Conservation (phyloP, 108 stramenopile species). For the Seminavis robusta region DNA sequence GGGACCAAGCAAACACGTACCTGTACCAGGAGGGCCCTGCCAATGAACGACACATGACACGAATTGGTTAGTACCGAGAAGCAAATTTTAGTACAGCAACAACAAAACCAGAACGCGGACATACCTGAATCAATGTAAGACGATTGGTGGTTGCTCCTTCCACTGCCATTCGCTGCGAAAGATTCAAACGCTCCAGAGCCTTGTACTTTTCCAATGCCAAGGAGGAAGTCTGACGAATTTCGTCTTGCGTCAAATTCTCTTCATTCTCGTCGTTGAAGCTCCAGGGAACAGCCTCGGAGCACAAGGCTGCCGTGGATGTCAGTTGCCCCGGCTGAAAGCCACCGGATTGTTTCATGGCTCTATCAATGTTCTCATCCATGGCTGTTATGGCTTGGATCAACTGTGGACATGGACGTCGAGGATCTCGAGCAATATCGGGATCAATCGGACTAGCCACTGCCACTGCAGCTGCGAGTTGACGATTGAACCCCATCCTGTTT, state of each 20-base stretch:
- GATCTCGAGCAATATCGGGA: constrained; percentile 35
- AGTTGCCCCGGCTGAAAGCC: constrained; percentile 30
- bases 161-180: constrained; percentile 82
- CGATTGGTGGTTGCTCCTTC: constrained; percentile 87
- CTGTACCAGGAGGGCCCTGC: neutral
- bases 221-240: constrained; percentile 53
- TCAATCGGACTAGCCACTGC: constrained; percentile 62
- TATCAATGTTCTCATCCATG: constrained; percentile 92
- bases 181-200: constrained; percentile 84
- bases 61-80: neutral
- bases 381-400: constrained; percentile 87
- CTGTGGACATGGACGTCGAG: constrained; percentile 66
- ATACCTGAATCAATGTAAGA: constrained; percentile 86
- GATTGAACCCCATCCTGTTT: constrained; percentile 92
- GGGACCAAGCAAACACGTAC: constrained; percentile 1
- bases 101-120: constrained; percentile 59
- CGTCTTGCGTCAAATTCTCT: constrained; percentile 50
- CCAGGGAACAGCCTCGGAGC: constrained; percentile 83
- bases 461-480: constrained; percentile 81
- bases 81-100: neutral
- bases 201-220: constrained; percentile 81
- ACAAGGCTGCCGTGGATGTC: constrained; percentile 84
- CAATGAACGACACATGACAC: neutral
- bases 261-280: constrained; percentile 51
- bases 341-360: constrained; percentile 49